Base-by-base conservation (phyloP, 306 rosid genomes). In the Citrullus colocynthis region DNA sequence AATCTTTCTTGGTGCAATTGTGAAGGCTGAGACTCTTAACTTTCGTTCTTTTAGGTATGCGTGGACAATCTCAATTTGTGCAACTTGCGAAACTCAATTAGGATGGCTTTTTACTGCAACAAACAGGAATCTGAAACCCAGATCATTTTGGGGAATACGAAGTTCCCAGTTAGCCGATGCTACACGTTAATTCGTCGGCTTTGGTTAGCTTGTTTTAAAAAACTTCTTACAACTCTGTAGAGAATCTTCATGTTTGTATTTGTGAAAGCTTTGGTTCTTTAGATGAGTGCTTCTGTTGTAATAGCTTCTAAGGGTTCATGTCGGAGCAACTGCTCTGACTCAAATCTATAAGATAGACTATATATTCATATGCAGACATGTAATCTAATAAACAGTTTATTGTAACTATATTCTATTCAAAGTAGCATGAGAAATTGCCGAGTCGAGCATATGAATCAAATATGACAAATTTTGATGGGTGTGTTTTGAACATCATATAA, bases 91-190 rank as follows among this genome's bases (percentile, higher is more conserved):
- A 84, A 80, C 86, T 72, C 90, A 82, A 62, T 79, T 95, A 88
- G 98, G 98, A 48, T 95, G 98, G 97, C 95, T 86, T 64, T 95
- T 89, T 74, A 89, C 97, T 9, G 91, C 97, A 80, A 90, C 91
- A 28, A 86, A 81, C 75, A 83, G 69, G 84, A 88, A 82, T 58
- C 82, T 95, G 85, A 95, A 78, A 84, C 98, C 98, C 9, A 82
- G 69, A 62, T 75, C 85, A 18, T 95, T 95, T 80, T 95, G 97
- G 98, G 98, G 93, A 74, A 88, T 95, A 73, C 88, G 97, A 49
- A 85, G 91, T 77, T 85, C 91, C 74, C 89, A 92, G 85, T 85
- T 95, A 80, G 93, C 92, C 12, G 93, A 90, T 74, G 89, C 82
- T 76, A 82, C 81, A 58, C 80, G 73, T 12, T 75, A 79, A 76